Evolutionary conservation across 208 protist species (phyloP).

Genomic region (Trypanosoma mega): DNA sequence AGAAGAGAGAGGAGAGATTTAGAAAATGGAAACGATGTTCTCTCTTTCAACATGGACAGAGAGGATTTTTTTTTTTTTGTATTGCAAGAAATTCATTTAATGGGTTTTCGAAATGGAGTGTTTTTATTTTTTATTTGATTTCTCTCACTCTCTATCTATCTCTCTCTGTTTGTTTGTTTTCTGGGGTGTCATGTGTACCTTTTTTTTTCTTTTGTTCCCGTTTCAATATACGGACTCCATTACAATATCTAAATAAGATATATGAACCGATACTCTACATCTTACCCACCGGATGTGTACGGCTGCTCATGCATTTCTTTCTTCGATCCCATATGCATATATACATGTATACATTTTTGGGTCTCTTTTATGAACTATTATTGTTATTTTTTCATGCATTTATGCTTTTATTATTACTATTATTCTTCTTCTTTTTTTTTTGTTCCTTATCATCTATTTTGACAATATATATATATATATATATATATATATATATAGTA

Average conservation of each 20-base stretch:
- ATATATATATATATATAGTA: no score
- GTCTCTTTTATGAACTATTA: not conserved
- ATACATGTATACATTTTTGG: not conserved
- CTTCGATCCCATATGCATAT: no score
- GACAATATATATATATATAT: no score
- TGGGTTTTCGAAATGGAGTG: not conserved
- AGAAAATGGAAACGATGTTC: no score
- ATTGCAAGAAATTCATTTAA: not conserved
- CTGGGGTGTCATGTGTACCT: not conserved
- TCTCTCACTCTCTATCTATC: not conserved
- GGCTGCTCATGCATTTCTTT: no score
- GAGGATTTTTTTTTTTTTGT: no score
- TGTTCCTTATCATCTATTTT: no score
- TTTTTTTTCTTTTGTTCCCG: conserved; percentile 4
- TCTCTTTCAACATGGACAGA: no score
- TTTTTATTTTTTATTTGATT: not conserved
- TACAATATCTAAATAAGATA: no score
- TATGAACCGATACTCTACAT: no score
- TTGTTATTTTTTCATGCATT: conserved; percentile 2
- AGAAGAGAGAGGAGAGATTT: not conserved
- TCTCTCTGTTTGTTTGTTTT: not conserved
- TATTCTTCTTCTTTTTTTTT: not conserved
- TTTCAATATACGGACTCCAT: no score
- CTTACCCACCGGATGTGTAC: no score
- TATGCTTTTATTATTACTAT: not conserved